Evolutionary conservation across 805 yeast genomes (phyloP).

Genomic region (Candida parachauliodes): DNA sequence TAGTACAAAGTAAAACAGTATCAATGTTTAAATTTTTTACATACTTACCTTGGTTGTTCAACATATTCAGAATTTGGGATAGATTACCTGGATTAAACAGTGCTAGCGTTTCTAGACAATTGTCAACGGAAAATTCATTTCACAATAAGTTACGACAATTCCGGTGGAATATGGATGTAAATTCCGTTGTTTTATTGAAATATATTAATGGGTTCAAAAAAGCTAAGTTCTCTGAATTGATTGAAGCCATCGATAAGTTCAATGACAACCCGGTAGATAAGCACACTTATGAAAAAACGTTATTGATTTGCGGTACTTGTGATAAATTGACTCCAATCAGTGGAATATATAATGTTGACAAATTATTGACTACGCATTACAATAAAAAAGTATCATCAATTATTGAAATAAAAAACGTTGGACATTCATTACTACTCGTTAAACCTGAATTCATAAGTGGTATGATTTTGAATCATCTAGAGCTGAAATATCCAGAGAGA

Average conservation of each 20-base stretch:
- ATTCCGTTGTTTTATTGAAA: slow-evolving; percentile 49
- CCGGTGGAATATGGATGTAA: slow-evolving; percentile 67
- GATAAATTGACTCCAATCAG: slow-evolving; percentile 55
- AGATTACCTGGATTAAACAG: slow-evolving; percentile 62
- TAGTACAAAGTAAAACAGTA: neutral
- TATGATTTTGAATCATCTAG: slow-evolving; percentile 54
- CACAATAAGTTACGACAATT: slow-evolving; percentile 54
- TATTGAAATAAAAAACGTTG: slow-evolving; percentile 46
- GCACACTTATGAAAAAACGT: slow-evolving; percentile 37
- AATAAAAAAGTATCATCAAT: slow-evolving; percentile 27
- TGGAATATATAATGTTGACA: slow-evolving; percentile 27
- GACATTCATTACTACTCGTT: slow-evolving; percentile 62
- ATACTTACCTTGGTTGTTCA: slow-evolving; percentile 46
- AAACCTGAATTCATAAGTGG: slow-evolving; percentile 66
- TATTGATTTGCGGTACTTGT: slow-evolving; percentile 55
- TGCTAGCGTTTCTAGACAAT: slow-evolving; percentile 55
- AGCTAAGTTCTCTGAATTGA: slow-evolving; percentile 43
- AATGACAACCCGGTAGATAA: slow-evolving; percentile 30
- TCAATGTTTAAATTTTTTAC: slow-evolving; percentile 20
- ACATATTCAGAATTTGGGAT: slow-evolving; percentile 54
- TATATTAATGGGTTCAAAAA: slow-evolving; percentile 50
- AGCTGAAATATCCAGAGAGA: slow-evolving; percentile 41
- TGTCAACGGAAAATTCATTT: slow-evolving; percentile 28
- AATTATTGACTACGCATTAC: slow-evolving; percentile 20
- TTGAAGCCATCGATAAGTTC: slow-evolving; percentile 32